These are phyloP conservation scores for Hypoxylon sp. DNA, from an alignment of 2,329 filamentous ascomycete species.

Conservation along the genomic window DNA sequence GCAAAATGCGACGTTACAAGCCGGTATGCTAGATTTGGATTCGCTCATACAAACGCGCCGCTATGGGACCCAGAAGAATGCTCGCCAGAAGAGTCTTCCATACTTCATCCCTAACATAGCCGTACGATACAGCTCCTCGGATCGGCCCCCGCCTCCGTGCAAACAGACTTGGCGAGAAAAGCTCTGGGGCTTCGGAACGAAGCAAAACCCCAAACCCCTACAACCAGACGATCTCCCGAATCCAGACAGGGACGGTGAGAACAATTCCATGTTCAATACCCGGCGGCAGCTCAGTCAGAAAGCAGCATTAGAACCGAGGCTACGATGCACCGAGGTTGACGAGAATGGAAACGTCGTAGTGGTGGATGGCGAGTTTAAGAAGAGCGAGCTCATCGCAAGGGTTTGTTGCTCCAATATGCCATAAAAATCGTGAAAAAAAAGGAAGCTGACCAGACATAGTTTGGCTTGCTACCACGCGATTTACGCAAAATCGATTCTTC, in stretches of 20 bases:
- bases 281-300: slow-evolving; percentile 80
- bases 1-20: slow-evolving; percentile 40
- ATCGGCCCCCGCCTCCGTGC: slow-evolving; percentile 45
- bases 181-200: slow-evolving; percentile 60
- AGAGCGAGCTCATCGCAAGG: slow-evolving; percentile 96
- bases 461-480: slow-evolving; percentile 92
- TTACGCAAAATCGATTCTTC: slow-evolving; percentile 98
- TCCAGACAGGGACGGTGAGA: slow-evolving; percentile 69
- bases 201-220: slow-evolving; percentile 58
- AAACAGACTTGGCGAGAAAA: slow-evolving; percentile 62
- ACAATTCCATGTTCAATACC: slow-evolving; percentile 74
- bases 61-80: slow-evolving; percentile 18
- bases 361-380: slow-evolving; percentile 96
- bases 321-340: slow-evolving; percentile 96
- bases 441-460: slow-evolving; percentile 64
- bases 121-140: slow-evolving; percentile 49
- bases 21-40: slow-evolving; percentile 46
- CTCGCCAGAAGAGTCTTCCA: slow-evolving; percentile 27
- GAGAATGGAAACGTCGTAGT: slow-evolving; percentile 92
- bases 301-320: slow-evolving; percentile 83
- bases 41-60: slow-evolving; percentile 40
- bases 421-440: not conserved
- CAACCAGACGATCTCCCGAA: slow-evolving; percentile 71
- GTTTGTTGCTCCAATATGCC: slow-evolving; percentile 60
- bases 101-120: slow-evolving; percentile 40